Conservation (phyloP, 495 filamentous ascomycete species). For the Apodospora peruviana region DNA sequence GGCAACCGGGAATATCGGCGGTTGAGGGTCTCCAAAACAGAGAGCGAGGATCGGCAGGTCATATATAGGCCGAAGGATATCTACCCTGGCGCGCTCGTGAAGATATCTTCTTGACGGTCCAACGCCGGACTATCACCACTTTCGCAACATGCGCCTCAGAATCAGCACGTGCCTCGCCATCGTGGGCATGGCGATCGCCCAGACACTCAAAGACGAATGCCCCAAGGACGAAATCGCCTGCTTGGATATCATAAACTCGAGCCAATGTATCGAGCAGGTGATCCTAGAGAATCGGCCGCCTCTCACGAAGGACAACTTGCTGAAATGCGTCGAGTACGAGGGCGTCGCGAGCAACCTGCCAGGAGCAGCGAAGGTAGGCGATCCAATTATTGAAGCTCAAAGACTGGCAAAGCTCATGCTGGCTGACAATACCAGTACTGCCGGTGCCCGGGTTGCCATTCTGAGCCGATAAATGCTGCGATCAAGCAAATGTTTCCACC, state of each 20-base stretch:
- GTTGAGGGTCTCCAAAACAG: too few species aligned
- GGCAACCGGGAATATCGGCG: too few species aligned
- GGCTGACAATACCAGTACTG: constrained; percentile 16
- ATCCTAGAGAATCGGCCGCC: constrained; percentile 16
- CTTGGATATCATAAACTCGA: constrained; percentile 28
- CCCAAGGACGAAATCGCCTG: constrained; percentile 28
- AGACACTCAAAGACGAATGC: constrained; percentile 18
- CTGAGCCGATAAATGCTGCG: constrained; percentile 16
- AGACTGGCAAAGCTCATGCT: background rate
- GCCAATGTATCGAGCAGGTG: constrained; percentile 29
- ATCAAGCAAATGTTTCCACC: constrained; percentile 19
- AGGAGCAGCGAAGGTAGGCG: constrained; percentile 26
- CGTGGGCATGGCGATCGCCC: constrained; percentile 2
- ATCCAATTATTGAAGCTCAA: background rate
- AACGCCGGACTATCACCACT: background rate
- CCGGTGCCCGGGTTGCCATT: constrained; percentile 31
- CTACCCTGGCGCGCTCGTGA: too few species aligned
- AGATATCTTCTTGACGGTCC: background rate
- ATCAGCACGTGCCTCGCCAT: constrained; percentile 14
- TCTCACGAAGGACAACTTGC: constrained; percentile 18
- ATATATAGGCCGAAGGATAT: too few species aligned
- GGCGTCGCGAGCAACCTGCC: constrained; percentile 23
- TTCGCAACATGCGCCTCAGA: constrained; percentile 4
- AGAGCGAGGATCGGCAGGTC: too few species aligned
- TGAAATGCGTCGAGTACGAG: constrained; percentile 28